A percentile compares a stretch with the other conserved stretches of the same genome.
These are phyloP conservation scores for Eucalyptus tenuipes DNA, from an alignment of 345 rosid species.

Conservation along the genomic window DNA sequence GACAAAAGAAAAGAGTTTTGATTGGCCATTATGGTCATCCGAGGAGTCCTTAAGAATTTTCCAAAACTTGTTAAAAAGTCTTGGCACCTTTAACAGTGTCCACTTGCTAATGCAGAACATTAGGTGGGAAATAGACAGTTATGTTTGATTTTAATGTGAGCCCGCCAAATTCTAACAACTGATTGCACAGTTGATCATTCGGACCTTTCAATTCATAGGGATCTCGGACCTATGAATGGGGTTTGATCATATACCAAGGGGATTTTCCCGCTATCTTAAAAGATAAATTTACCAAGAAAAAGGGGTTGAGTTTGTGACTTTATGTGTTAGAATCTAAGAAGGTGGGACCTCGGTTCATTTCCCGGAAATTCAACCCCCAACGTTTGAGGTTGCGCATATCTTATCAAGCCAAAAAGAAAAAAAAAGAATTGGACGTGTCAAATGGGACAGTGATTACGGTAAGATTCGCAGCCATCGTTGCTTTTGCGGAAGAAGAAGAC, in stretches of 20 bases:
- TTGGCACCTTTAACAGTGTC: not conserved
- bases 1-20: not conserved
- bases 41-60: not conserved
- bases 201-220: too few species aligned
- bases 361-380: not conserved
- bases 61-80: not conserved
- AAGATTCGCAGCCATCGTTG: not conserved
- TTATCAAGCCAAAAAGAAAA: not conserved
- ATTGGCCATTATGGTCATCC: not conserved
- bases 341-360: not conserved
- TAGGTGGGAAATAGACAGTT: not conserved
- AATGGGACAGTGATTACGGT: not conserved
- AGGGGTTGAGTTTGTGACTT: not conserved
- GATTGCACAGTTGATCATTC: too few species aligned
- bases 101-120: not conserved
- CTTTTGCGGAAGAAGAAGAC: not conserved
- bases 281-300: not conserved
- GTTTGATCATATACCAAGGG: not conserved
- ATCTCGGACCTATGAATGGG: too few species aligned
- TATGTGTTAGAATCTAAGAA: not conserved
- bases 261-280: not conserved
- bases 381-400: not conserved
- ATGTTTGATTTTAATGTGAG: not conserved
- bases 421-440: not conserved
- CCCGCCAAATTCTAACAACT: rapidly evolving